A percentile compares a stretch with the other conserved stretches of the same genome.
Evolutionary conservation across 768 basidiomycete genomes (phyloP).

Genomic region (Inosperma sp.): DNA sequence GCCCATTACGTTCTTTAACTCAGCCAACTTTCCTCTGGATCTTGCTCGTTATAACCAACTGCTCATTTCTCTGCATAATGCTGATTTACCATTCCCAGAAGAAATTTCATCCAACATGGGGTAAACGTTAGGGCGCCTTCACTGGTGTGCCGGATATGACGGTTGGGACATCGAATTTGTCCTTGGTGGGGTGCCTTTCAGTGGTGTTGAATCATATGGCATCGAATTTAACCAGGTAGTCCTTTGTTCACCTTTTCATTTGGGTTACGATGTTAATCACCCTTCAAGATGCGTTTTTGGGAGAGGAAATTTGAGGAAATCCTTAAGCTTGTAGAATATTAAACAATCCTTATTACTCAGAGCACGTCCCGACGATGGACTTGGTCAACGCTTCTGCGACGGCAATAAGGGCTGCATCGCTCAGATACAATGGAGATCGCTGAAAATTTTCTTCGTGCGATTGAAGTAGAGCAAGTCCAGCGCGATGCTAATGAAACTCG

Average conservation of each 20-base stretch:
- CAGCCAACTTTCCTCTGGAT: slow-evolving; percentile 28
- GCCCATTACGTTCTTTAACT: slow-evolving; percentile 20
- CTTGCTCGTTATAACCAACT: slow-evolving; percentile 18
- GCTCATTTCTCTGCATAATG: slow-evolving; percentile 1
- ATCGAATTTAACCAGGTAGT: slow-evolving; percentile 33
- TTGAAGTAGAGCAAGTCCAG: slow-evolving; percentile 18
- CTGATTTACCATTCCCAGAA: slow-evolving; percentile 11
- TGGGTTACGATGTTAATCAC: neutral
- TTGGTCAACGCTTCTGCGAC: slow-evolving; percentile 20
- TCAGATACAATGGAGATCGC: slow-evolving; percentile 8
- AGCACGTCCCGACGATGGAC: slow-evolving; percentile 17
- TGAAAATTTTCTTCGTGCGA: slow-evolving; percentile 15
- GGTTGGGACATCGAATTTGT: slow-evolving; percentile 31
- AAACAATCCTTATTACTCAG: slow-evolving; percentile 33
- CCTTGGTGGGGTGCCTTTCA: slow-evolving; percentile 21
- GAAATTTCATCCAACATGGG: slow-evolving; percentile 27
- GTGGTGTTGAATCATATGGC: slow-evolving; percentile 16
- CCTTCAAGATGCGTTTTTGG: slow-evolving; percentile 22
- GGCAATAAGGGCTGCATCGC: slow-evolving; percentile 21
- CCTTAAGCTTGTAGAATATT: slow-evolving; percentile 19
- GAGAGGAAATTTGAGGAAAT: slow-evolving; percentile 15
- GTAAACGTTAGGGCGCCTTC: slow-evolving; percentile 26
- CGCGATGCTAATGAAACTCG: neutral
- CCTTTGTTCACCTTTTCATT: neutral
- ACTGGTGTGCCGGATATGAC: slow-evolving; percentile 25